Evolutionary conservation across 2,329 filamentous ascomycete genomes (phyloP).

Genomic region (Kalmusia sp.): DNA sequence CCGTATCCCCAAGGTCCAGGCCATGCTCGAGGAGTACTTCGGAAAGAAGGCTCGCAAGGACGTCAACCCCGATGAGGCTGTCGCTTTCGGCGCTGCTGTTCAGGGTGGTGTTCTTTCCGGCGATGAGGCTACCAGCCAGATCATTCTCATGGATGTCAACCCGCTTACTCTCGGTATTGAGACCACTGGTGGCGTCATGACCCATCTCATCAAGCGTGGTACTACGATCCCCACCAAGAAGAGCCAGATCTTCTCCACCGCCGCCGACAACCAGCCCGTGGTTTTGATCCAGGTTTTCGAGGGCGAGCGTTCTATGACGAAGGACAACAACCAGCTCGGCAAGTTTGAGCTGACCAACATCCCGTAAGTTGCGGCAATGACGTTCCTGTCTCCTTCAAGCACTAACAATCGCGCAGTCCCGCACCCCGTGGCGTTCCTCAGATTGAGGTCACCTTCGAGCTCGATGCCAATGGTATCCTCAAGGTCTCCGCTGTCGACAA

Average conservation of each 20-base stretch:
- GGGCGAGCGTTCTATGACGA: conserved; percentile 91
- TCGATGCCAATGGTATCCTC: conserved; percentile 98
- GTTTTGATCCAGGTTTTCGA: conserved; percentile 96
- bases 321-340: conserved; percentile 93
- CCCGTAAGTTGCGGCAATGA: conserved; percentile 56
- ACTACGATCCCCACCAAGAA: conserved; percentile 95
- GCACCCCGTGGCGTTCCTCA: conserved; percentile 96
- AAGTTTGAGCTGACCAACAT: conserved; percentile 99
- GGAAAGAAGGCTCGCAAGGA: conserved; percentile 98
- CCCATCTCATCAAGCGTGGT: conserved; percentile 93
- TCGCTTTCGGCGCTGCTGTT: conserved; percentile 95
- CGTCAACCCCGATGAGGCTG: conserved; percentile 99
- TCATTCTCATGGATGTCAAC: conserved; percentile 98
- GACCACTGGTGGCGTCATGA: conserved; percentile 97
- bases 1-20: conserved; percentile 97
- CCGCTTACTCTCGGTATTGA: conserved; percentile 95
- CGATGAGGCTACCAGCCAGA: conserved; percentile 77
- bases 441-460: conserved; percentile 97
- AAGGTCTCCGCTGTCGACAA: conserved; percentile 97
- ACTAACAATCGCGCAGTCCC: conserved; percentile 54
- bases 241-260: conserved; percentile 97
- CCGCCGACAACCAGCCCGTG: conserved; percentile 94
- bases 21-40: conserved; percentile 95
- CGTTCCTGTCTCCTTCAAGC: background rate
- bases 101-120: conserved; percentile 95